Conservation (phyloP, 768 basidiomycete species). For the Pisolithus tinctorius region DNA sequence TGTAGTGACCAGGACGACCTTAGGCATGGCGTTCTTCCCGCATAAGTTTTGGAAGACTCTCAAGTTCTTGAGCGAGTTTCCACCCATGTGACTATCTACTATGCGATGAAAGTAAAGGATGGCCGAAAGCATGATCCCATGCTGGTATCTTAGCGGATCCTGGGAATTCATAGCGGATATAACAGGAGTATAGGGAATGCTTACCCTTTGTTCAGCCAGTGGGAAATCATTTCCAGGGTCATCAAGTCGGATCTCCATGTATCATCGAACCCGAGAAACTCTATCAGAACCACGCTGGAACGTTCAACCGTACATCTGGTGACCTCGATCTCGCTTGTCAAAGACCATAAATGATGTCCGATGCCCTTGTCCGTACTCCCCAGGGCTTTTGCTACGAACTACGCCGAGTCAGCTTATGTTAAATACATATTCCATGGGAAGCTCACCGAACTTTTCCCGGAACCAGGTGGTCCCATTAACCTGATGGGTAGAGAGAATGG, state of each 20-base stretch:
- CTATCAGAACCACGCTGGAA: too few relatives aligned
- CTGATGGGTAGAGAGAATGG: too few relatives aligned
- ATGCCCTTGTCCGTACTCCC: not conserved
- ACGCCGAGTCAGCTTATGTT: too few relatives aligned
- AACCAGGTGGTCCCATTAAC: too few relatives aligned
- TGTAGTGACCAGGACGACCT: constrained; percentile 11
- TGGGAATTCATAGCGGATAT: not conserved
- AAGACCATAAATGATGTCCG: not conserved
- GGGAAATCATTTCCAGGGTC: constrained; percentile 7
- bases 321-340: too few relatives aligned
- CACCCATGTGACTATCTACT: constrained; percentile 31
- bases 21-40: constrained; percentile 23
- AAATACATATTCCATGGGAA: too few relatives aligned
- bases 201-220: constrained; percentile 12
- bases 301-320: too few relatives aligned
- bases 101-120: constrained; percentile 13
- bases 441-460: too few relatives aligned
- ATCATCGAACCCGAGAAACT: constrained; percentile 10
- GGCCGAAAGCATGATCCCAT: constrained; percentile 19
- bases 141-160: constrained; percentile 5
- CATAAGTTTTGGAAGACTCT: constrained; percentile 25
- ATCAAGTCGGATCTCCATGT: constrained; percentile 10
- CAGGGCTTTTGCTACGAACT: too few relatives aligned
- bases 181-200: not conserved
- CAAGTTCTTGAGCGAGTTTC: constrained; percentile 27